Evolutionary conservation across 192 early-diverging fungal genomes (phyloP).

Genomic region (Entrophospora sp.): DNA sequence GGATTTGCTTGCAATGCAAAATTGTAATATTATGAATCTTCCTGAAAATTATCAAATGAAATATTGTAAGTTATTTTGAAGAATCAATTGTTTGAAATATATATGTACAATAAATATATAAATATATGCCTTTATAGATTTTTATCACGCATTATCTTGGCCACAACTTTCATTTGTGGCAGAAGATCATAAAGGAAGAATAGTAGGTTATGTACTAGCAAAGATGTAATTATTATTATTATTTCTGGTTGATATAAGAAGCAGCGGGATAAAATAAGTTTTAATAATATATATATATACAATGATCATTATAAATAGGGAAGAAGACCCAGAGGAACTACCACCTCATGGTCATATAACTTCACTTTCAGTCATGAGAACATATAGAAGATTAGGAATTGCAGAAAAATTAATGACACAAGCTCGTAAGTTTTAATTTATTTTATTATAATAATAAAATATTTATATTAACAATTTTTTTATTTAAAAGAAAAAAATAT

Average conservation of each 20-base stretch:
- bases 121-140: too few species aligned
- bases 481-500: constrained; percentile 53
- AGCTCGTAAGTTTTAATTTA: constrained; percentile 50
- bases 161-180: constrained; percentile 94
- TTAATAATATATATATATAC: neutral
- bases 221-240: constrained; percentile 65
- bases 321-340: constrained; percentile 65
- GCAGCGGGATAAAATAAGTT: neutral
- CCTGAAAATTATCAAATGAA: constrained; percentile 99
- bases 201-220: constrained; percentile 96
- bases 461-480: neutral
- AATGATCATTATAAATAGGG: constrained; percentile 47
- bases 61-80: constrained; percentile 60
- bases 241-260: neutral
- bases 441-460: neutral
- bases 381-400: constrained; percentile 90
- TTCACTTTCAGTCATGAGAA: constrained; percentile 92
- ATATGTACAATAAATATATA: too few species aligned
- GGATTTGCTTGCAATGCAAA: constrained; percentile 89
- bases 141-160: constrained; percentile 77
- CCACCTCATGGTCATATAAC: constrained; percentile 93
- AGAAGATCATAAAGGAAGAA: constrained; percentile 79
- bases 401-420: constrained; percentile 96
- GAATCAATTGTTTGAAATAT: neutral
- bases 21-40: constrained; percentile 93